Base-by-base conservation (phyloP, 345 rosid species). In the Aquilaria yunnanensis region DNA sequence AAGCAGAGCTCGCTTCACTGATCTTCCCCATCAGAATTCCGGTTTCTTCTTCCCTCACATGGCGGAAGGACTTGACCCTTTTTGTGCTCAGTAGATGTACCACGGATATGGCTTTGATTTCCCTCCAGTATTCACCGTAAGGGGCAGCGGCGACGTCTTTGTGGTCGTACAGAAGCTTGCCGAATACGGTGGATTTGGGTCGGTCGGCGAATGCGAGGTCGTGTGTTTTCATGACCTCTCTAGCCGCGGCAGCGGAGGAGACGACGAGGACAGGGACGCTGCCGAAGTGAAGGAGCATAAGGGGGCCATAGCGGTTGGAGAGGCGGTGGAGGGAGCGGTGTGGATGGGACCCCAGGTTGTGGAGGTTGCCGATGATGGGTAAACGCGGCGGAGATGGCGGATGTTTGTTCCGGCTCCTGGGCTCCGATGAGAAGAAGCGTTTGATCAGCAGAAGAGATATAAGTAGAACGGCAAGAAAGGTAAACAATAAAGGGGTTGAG, bases 111-210 rank as follows among this genome's bases (percentile, higher is more conserved):
- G 83, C 78, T 70, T 74, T 86, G 64, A 85, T 70, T 58, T 84
- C 83, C 54, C 91, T 77, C 96, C 94, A 86, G 47, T 86, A 85
- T 60, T 89, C 88, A 12, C 89, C 87, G 30, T 86, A 83, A 0
- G 86, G 81, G 2, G 89, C 81, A 2, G 30, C 3, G 0, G 83
- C 37, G 14, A 83, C 32, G 54, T 85, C 86, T 32, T 74, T 73
- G 14, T 57, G 23, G 23, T 23, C 23, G 23, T 23, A 23, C 23
- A 23, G 23, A 23, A 23, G 23, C 23, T 23, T 23, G 23, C 23
- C 23, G 23, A 23, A 23, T 23, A 23, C 23, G 23, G 23, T 23
- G 23, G 23, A 23, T 23, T 23, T 23, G 23, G 23, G 23, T 23
- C 23, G 23, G 23, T 23, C 23, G 23, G 23, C 23, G 23, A 23